These are phyloP conservation scores for Ophiostoma tasmaniense DNA, from an alignment of 2,329 filamentous ascomycete species.

Conservation along the genomic window DNA sequence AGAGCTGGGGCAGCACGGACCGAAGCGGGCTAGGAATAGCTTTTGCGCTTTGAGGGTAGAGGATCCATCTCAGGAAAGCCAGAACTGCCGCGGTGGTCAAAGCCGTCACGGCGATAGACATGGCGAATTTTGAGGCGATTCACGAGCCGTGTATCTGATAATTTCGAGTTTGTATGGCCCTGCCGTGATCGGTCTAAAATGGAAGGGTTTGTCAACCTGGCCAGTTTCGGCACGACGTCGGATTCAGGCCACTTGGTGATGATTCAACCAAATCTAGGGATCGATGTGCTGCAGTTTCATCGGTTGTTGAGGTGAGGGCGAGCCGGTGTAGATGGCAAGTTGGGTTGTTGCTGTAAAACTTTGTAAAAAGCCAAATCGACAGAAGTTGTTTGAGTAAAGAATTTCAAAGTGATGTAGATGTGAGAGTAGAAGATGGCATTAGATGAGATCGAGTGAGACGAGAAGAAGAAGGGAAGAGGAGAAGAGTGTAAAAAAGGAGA, in stretches of 20 bases:
- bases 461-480: not conserved
- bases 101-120: conserved; percentile 16
- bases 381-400: not conserved
- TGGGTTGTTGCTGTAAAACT: not conserved
- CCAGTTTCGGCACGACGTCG: not conserved
- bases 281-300: not conserved
- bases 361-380: too few species aligned
- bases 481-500: conserved; percentile 5
- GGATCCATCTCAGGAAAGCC: conserved; percentile 20
- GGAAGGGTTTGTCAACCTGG: not conserved
- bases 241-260: not conserved
- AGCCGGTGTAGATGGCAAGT: not conserved
- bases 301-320: not conserved
- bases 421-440: not conserved
- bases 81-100: conserved; percentile 21
- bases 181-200: not conserved
- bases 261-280: not conserved
- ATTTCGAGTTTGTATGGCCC: not conserved
- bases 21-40: conserved; percentile 23
- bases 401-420: not conserved
- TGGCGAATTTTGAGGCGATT: not conserved
- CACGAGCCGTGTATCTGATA: not conserved
- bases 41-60: conserved; percentile 23
- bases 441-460: not conserved
- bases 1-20: conserved; percentile 23